phyloP scores from a whole-genome alignment of 1,284 basidiomycete species.

The Grifola frondosa region DNA sequence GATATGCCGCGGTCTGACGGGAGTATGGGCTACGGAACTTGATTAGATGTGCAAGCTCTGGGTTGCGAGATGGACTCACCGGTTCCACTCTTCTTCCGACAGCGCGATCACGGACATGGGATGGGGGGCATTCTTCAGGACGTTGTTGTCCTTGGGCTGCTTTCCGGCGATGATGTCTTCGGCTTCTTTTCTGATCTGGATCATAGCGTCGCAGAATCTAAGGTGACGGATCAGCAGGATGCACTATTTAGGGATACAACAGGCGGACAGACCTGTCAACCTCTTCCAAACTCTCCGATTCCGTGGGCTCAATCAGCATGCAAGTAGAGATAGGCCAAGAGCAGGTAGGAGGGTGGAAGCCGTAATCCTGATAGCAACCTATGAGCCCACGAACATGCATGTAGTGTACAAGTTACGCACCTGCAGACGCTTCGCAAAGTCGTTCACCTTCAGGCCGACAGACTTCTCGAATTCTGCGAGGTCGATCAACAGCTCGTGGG shows the following conservation, averaged over 20 bases:
- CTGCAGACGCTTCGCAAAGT: conserved; percentile 95
- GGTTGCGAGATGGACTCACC: conserved; percentile 44
- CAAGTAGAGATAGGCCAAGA: conserved; percentile 94
- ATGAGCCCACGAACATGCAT: background rate
- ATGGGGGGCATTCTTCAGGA: conserved; percentile 94
- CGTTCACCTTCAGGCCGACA: conserved; percentile 88
- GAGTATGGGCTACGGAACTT: conserved; percentile 69
- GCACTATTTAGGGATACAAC: background rate
- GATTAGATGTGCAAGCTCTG: background rate
- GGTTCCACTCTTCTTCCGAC: conserved; percentile 80
- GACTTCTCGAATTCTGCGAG: conserved; percentile 91
- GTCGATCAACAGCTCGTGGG: conserved; percentile 95
- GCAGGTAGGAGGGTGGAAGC: conserved; percentile 90
- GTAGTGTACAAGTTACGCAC: conserved; percentile 35
- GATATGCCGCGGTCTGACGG: conserved; percentile 83
- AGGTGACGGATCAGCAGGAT: background rate
- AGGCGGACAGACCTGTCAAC: conserved; percentile 63
- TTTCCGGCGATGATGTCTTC: conserved; percentile 85
- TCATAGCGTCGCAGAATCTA: conserved; percentile 96
- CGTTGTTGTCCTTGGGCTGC: conserved; percentile 85
- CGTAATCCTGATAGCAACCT: conserved; percentile 63
- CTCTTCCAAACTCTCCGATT: conserved; percentile 89
- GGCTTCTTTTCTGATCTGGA: conserved; percentile 89
- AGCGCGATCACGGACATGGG: conserved; percentile 74
- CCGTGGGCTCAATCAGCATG: conserved; percentile 95